These are phyloP conservation scores for Tulasnella sp. DNA, from an alignment of 768 basidiomycete species.

Conservation along the genomic window DNA sequence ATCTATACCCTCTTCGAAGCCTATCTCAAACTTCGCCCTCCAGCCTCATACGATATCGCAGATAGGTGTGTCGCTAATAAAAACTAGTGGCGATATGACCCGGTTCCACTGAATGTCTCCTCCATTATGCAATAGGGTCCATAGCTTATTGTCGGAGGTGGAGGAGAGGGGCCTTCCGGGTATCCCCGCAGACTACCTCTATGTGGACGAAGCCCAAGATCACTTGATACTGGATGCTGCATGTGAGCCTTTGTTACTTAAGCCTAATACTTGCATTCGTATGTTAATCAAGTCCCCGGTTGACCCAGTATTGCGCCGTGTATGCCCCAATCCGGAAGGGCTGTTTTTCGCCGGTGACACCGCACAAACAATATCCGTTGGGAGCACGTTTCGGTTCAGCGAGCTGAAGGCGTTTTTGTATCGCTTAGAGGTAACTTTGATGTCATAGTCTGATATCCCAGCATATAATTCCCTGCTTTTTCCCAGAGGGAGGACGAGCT, in stretches of 20 bases:
- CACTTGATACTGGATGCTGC: conserved; percentile 57
- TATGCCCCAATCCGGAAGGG: conserved; percentile 9
- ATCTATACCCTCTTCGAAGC: conserved; percentile 48
- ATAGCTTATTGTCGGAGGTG: not conserved
- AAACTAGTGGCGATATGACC: no score
- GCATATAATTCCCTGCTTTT: not conserved
- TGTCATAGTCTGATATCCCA: not conserved
- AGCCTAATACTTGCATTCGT: not conserved
- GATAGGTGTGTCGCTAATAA: conserved; percentile 56
- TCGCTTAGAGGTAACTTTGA: not conserved
- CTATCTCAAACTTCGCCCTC: conserved; percentile 40
- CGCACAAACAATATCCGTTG: conserved; percentile 3
- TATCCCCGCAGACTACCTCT: conserved; percentile 46
- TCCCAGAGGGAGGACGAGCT: not conserved
- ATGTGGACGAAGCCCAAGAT: conserved; percentile 69
- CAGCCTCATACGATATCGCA: conserved; percentile 47
- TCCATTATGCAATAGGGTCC: no score
- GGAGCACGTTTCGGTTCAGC: conserved; percentile 8
- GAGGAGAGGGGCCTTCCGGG: not conserved
- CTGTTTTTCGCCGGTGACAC: conserved; percentile 14
- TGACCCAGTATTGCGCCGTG: not conserved
- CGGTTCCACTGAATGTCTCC: no score
- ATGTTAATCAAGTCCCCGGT: not conserved
- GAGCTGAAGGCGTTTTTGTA: conserved; percentile 7
- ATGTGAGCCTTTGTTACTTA: conserved; percentile 34